phyloP scores from a whole-genome alignment of 495 filamentous ascomycete genomes.

The Haplographium delicatum region DNA sequence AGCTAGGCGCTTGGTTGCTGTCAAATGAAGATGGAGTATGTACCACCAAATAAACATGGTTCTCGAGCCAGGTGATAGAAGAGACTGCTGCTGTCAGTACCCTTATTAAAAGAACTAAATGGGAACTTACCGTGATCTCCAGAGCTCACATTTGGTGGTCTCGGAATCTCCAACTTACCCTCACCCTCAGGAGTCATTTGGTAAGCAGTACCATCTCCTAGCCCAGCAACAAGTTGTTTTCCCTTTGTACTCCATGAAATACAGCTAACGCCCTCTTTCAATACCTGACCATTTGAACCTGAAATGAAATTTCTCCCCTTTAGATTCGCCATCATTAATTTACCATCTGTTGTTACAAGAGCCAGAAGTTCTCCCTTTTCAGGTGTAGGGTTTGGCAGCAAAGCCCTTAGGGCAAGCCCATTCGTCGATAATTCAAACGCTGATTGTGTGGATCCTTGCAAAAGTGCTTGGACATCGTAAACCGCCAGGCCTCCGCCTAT shows the following conservation, averaged over 20 bases:
- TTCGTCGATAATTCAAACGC: constrained; percentile 72
- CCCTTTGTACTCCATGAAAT: constrained; percentile 89
- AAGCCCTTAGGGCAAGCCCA: constrained; percentile 62
- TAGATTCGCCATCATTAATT: constrained; percentile 78
- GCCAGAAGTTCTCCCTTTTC: constrained; percentile 63
- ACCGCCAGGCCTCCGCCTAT: constrained; percentile 76
- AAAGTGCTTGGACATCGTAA: constrained; percentile 64
- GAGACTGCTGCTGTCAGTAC: constrained; percentile 51
- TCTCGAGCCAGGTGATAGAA: constrained; percentile 85
- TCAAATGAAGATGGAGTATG: constrained; percentile 61
- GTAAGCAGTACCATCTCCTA: constrained; percentile 71
- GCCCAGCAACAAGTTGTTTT: constrained; percentile 87
- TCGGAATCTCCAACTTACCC: constrained; percentile 70
- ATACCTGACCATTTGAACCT: constrained; percentile 56
- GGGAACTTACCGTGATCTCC: constrained; percentile 62
- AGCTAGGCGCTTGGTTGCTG: constrained; percentile 49
- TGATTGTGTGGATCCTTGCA: constrained; percentile 57
- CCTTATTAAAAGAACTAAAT: constrained; percentile 8
- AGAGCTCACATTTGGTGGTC: constrained; percentile 60
- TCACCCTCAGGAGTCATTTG: constrained; percentile 80
- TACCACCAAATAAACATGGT: constrained; percentile 73
- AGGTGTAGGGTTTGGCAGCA: constrained; percentile 76
- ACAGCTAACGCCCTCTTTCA: constrained; percentile 74
- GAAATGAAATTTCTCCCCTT: constrained; percentile 49
- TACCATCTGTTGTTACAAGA: constrained; percentile 71